Evolutionary conservation across 2,329 filamentous ascomycete species (phyloP).

Genomic region (Talaromyces sp.): DNA sequence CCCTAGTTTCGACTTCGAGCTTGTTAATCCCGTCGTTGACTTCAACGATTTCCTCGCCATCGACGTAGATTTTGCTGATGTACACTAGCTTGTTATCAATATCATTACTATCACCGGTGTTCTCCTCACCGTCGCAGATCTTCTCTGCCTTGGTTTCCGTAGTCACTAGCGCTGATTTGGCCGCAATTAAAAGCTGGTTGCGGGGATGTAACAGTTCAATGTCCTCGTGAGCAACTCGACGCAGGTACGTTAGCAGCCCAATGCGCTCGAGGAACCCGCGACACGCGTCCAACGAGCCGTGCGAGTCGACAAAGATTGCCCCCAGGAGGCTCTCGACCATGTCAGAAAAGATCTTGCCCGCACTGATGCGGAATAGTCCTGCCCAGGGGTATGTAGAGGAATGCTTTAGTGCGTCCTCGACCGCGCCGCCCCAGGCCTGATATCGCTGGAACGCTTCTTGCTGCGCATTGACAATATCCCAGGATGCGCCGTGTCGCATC

Average conservation of each 20-base stretch:
- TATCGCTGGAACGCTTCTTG: slow-evolving; percentile 44
- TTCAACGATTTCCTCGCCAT: slow-evolving; percentile 10
- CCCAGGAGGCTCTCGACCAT: slow-evolving; percentile 76
- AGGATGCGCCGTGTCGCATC: slow-evolving; percentile 55
- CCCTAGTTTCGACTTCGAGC: slow-evolving; percentile 13
- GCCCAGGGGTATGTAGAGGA: slow-evolving; percentile 70
- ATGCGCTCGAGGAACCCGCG: slow-evolving; percentile 56
- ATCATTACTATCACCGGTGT: background rate
- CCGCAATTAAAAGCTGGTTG: slow-evolving; percentile 36
- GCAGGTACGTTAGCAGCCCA: slow-evolving; percentile 62
- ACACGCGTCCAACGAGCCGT: slow-evolving; percentile 58
- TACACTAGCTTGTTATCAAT: background rate
- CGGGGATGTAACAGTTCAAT: slow-evolving; percentile 60
- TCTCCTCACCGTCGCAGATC: background rate
- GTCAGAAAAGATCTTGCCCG: slow-evolving; percentile 78
- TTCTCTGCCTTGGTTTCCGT: background rate
- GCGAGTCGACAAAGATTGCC: slow-evolving; percentile 75
- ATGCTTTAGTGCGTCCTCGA: slow-evolving; percentile 49
- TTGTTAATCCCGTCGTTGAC: slow-evolving; percentile 12
- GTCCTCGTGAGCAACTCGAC: slow-evolving; percentile 54
- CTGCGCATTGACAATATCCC: slow-evolving; percentile 47
- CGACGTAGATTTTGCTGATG: slow-evolving; percentile 9
- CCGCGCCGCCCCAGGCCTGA: slow-evolving; percentile 40
- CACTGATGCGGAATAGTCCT: slow-evolving; percentile 59
- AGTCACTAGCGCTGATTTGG: slow-evolving; percentile 4